These are phyloP conservation scores for Gracilaria caudata DNA, from an alignment of 23 red algal genomes.

Conservation along the genomic window DNA sequence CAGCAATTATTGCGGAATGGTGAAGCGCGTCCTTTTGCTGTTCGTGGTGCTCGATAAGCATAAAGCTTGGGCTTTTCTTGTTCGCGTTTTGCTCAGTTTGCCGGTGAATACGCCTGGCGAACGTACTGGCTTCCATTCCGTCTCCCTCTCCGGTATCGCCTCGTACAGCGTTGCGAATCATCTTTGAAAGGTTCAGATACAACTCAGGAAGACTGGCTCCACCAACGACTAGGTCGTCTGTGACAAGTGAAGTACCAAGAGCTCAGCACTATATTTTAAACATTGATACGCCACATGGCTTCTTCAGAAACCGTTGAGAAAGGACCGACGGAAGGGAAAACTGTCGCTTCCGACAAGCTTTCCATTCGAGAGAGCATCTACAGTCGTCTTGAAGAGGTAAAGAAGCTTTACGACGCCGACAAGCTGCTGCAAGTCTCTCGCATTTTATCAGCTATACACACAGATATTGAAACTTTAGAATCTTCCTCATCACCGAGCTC, in stretches of 20 bases:
- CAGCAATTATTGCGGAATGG: background rate
- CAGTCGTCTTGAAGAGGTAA: constrained; percentile 19
- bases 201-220: background rate
- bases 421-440: constrained; percentile 23
- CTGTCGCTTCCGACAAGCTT: background rate
- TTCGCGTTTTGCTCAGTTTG: no score
- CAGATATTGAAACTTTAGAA: constrained; percentile 6
- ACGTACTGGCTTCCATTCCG: no score
- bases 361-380: background rate
- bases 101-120: no score
- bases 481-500: background rate
- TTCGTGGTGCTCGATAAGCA: no score
- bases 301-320: background rate
- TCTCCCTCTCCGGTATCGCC: no score
- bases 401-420: constrained; percentile 9
- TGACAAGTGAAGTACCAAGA: background rate
- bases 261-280: background rate
- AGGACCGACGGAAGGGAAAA: background rate
- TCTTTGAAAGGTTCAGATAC: no score
- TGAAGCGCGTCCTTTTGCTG: background rate
- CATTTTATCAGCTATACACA: background rate
- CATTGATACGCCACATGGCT: background rate
- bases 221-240: background rate
- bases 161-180: no score
- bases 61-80: no score